Base-by-base conservation (phyloP, 495 filamentous ascomycete species). In the Bathelium albidoporum region DNA sequence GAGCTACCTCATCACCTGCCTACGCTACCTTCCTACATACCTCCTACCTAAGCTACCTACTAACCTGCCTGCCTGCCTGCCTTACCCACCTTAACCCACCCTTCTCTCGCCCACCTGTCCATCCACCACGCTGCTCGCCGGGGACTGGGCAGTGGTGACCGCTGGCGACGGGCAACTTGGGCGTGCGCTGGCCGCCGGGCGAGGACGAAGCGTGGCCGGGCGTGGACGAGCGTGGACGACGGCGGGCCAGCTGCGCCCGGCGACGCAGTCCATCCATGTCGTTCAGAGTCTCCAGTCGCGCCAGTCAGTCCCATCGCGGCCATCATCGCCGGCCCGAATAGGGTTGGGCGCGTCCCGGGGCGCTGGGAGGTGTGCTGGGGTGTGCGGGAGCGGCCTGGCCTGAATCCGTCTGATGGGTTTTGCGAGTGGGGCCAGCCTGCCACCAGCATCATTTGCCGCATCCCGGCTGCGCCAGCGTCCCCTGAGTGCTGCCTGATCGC, bases 241-340 rank as follows among this genome's bases (percentile, higher is more conserved):
- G 49, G 49, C 49, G 49, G 49, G 49, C 49, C 49, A 55, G 26
- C 49, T 55, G 49, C 49, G 49, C 49, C 49, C 9, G 49, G 5
- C 34, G 5, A 39, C 14, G 5, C 34, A 39, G 5, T 39, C n/a
- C 34, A 39, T 39, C 34, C 34, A 39, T 39, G 5, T 14, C 14
- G 14, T 39, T 14, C 34, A 39, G 34, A 5, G 34, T 39, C 5
- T 39, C 34, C n/a, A n/a, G n/a, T n/a, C n/a, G n/a, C n/a, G n/a
- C n/a, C n/a, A n/a, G n/a, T n/a, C n/a, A n/a, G n/a, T n/a, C 14
- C 34, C 34, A 39, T 39, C 14, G 34, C 34, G 34, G 4, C 49
- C 49, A 55, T 55, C 49, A 55, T 29, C 22, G 49, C 49, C 49
- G 5, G 22, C 22, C 49, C 49, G 49, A 49, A n/a, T 55, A 55